Evolutionary conservation across 305 asterid genomes (phyloP).

Genomic region (Fraxinus nigra): DNA sequence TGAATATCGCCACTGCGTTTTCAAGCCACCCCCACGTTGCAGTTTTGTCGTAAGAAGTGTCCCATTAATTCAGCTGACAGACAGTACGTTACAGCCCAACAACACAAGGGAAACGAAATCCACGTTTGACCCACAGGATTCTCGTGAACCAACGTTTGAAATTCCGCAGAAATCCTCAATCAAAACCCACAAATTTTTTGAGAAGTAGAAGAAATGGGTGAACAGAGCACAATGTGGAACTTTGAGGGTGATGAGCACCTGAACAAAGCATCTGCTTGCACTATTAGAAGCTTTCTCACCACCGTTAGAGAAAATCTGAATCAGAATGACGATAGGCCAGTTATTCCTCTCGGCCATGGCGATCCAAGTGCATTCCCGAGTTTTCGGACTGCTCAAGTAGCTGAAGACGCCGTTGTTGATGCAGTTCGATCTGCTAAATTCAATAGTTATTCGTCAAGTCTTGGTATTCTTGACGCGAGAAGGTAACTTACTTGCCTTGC

Average conservation of each 20-base stretch:
- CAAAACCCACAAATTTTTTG: background rate
- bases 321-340: slow-evolving; percentile 26
- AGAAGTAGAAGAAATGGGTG: background rate
- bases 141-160: background rate
- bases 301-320: slow-evolving; percentile 26
- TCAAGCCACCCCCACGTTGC: background rate
- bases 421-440: slow-evolving; percentile 44
- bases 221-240: background rate
- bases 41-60: background rate
- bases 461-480: slow-evolving; percentile 40
- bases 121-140: background rate
- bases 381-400: slow-evolving; percentile 44
- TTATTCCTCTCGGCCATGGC: slow-evolving; percentile 57
- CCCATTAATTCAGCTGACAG: background rate
- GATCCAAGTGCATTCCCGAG: slow-evolving; percentile 59
- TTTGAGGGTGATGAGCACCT: background rate
- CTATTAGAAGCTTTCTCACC: background rate
- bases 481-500: slow-evolving; percentile 29
- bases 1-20: background rate
- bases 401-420: slow-evolving; percentile 44
- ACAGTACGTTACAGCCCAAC: background rate
- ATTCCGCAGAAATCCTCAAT: background rate
- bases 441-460: slow-evolving; percentile 50
- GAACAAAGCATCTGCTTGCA: background rate
- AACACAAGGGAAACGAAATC: background rate